Evolutionary conservation across 2,329 filamentous ascomycete species (phyloP), one percentile per base, ranked within the genome.

Genomic region (Calonectria ilicicola): DNA sequence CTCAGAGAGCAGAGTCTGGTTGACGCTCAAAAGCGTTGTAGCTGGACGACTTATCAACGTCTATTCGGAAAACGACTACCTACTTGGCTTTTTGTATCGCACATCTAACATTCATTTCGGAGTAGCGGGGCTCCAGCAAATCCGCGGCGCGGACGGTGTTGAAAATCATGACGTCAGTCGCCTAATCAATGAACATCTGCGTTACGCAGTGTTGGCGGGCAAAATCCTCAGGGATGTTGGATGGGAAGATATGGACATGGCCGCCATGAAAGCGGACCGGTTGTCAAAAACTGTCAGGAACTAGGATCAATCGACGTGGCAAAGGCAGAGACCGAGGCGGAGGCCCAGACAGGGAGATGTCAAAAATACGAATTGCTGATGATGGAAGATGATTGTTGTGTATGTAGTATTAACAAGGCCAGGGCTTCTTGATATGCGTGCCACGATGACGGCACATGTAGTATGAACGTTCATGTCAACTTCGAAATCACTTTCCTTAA

Each of bases 31-130:
- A 74, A 93, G 91, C 71, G 94, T 96, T 2, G 95, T 98, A 5
- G 89, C 91, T 47, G 95, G 96, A 0, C 91, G 95, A 26, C 87
- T 98, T n/a, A 89, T 98, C 80, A 98, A 98, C 78, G 95, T 97
- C 4, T 98, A 93, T 82, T 97, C 94, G 1, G 92, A 93, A 65
- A 94, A 95, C 58, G 96, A 98, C 82, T 95, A 95, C 76, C 92
- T 98, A 27, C 91, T 98, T 2, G 95, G 92, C 1, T 98, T 98
- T 81, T 87, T 98, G 46, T 98, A 96, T 82, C 92, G 96, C 64
- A 94, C 92, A 3, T 94, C 93, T 67, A 95, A 93, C 77, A 90
- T 96, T 63, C 93, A 97, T 75, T 93, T 93, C 73, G 96, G 96
- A 2, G 89, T 98, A 40, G 95, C 96, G 0, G 96, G 96, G 0